Conservation (phyloP, 352 stramenopile genomes). For the Discostella stelligera region DNA sequence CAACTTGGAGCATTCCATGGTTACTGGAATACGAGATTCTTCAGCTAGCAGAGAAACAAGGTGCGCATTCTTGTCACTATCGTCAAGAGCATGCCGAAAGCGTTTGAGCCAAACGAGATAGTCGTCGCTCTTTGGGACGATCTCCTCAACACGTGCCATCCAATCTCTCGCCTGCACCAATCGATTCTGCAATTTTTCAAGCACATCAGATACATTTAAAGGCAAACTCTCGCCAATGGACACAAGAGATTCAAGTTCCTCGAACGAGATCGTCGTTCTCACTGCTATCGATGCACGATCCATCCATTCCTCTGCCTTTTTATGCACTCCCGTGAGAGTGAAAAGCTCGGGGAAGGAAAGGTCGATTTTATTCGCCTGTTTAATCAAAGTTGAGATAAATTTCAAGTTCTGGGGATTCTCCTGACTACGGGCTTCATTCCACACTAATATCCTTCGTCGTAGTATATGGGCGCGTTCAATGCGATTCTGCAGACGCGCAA, state of each 20-base stretch:
- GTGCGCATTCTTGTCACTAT: slow-evolving; percentile 38
- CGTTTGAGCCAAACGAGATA: slow-evolving; percentile 55
- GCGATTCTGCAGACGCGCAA: slow-evolving; percentile 42
- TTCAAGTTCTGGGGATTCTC: slow-evolving; percentile 57
- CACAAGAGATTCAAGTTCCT: slow-evolving; percentile 71
- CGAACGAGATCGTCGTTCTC: slow-evolving; percentile 71
- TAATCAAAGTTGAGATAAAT: slow-evolving; percentile 61
- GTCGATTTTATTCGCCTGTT: slow-evolving; percentile 69
- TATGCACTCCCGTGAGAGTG: slow-evolving; percentile 57
- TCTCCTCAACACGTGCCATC: slow-evolving; percentile 56
- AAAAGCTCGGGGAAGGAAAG: slow-evolving; percentile 58
- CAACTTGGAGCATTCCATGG: slow-evolving; percentile 67
- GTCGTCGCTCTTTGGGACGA: slow-evolving; percentile 54
- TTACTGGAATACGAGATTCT: slow-evolving; percentile 71
- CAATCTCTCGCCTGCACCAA: slow-evolving; percentile 59
- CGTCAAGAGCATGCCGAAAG: slow-evolving; percentile 53
- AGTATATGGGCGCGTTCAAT: slow-evolving; percentile 46
- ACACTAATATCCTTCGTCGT: slow-evolving; percentile 42
- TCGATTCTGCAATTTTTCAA: slow-evolving; percentile 70
- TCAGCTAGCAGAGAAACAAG: slow-evolving; percentile 68
- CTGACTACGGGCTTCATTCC: slow-evolving; percentile 55
- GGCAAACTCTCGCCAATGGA: slow-evolving; percentile 55
- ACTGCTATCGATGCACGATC: slow-evolving; percentile 76
- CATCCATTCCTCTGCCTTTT: slow-evolving; percentile 67
- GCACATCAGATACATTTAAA: slow-evolving; percentile 69